phyloP scores from a whole-genome alignment of 2,329 filamentous ascomycete species.

The Didymella arachidicola region DNA sequence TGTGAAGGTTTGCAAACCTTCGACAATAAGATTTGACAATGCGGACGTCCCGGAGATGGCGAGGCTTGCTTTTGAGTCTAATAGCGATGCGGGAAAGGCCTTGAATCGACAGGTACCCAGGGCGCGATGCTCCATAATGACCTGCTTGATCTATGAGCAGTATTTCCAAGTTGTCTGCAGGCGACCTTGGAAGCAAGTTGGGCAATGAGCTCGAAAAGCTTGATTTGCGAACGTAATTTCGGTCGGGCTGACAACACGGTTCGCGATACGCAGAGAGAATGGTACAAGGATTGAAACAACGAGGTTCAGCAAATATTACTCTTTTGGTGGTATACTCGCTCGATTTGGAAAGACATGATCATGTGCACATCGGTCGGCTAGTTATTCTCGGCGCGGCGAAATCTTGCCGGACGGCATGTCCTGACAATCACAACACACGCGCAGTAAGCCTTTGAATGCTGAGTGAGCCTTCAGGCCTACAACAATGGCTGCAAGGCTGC shows the following conservation, averaged over 20 bases:
- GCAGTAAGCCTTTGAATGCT: background rate
- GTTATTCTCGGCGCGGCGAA: slow-evolving; percentile 7
- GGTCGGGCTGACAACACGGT: slow-evolving; percentile 7
- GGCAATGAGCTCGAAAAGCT: background rate
- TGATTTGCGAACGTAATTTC: slow-evolving; percentile 3
- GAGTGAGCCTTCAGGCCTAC: background rate
- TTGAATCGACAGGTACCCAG: background rate
- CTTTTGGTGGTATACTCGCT: slow-evolving; percentile 15
- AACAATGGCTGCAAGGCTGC: slow-evolving; percentile 5
- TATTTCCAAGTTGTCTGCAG: background rate
- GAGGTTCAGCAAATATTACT: slow-evolving; percentile 7
- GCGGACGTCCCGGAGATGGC: background rate
- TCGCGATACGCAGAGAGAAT: slow-evolving; percentile 32
- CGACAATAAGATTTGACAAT: background rate
- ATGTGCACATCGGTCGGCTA: slow-evolving; percentile 3
- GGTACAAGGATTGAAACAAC: slow-evolving; percentile 24
- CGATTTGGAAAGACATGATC: slow-evolving; percentile 11
- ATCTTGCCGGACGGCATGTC: slow-evolving; percentile 6
- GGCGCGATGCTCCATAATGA: background rate
- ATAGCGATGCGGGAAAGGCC: background rate
- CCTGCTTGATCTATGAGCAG: background rate
- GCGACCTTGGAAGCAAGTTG: background rate
- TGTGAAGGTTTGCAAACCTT: background rate
- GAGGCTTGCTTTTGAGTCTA: background rate
- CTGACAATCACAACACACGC: background rate